Conservation (phyloP, 116 monocot genomes). For the Zostera marina region DNA sequence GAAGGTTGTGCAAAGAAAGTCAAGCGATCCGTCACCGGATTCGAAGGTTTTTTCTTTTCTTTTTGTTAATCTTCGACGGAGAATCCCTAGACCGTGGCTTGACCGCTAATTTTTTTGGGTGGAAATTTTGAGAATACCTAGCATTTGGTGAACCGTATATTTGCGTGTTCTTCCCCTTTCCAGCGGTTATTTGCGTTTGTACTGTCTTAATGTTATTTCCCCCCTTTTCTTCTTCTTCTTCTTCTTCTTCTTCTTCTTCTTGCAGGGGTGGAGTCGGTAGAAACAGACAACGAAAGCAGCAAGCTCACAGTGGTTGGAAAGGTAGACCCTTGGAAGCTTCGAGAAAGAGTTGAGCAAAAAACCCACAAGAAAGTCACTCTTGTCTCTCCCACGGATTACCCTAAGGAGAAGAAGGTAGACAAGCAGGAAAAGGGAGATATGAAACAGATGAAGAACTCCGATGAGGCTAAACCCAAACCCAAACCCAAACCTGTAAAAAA, state of each 20-base stretch:
- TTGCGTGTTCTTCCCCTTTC: not conserved
- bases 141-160: too few species aligned
- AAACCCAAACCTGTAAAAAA: constrained; percentile 3
- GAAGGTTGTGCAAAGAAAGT: constrained; percentile 18
- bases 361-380: constrained; percentile 47
- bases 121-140: too few species aligned
- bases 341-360: constrained; percentile 37
- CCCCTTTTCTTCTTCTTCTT: not conserved
- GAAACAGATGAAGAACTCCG: constrained; percentile 3
- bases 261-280: constrained; percentile 37
- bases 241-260: not conserved
- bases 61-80: not conserved
- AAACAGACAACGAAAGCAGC: constrained; percentile 11
- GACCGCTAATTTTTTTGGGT: not conserved
- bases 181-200: not conserved
- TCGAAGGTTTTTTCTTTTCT: constrained; percentile 20
- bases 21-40: constrained; percentile 12
- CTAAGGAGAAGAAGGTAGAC: constrained; percentile 14
- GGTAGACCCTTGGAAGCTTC: constrained; percentile 51
- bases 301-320: constrained; percentile 44
- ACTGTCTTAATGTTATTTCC: not conserved
- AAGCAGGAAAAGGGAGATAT: constrained; percentile 5
- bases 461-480: constrained; percentile 1
- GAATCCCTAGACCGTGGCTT: not conserved
- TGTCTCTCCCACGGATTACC: constrained; percentile 25